A percentile compares a stretch with the other conserved stretches of the same genome.
Conservation (phyloP, 2,329 filamentous ascomycete genomes). For the Microdochium trichocladiopsis region DNA sequence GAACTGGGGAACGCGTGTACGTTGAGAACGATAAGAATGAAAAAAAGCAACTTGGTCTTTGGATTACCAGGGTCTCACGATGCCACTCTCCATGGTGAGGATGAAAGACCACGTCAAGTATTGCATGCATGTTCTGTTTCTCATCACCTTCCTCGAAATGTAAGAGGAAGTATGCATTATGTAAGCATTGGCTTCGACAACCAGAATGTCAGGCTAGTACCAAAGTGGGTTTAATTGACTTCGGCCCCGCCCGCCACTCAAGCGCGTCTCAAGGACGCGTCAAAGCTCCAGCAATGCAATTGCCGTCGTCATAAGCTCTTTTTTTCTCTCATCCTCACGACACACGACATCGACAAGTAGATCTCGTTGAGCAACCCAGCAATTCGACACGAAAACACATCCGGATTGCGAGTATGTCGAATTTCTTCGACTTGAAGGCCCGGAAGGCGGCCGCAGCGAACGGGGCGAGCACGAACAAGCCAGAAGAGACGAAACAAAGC, state of each 20-base stretch:
- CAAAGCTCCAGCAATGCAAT: neutral
- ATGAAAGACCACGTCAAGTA: too few species aligned
- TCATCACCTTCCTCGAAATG: too few species aligned
- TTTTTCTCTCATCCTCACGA: neutral
- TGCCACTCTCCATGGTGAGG: too few species aligned
- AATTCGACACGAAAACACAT: neutral
- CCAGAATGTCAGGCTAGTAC: neutral
- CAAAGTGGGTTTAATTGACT: neutral
- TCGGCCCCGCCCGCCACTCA: neutral
- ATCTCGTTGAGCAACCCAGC: neutral
- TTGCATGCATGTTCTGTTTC: too few species aligned
- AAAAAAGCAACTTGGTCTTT: neutral
- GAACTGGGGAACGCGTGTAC: neutral
- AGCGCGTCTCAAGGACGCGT: neutral
- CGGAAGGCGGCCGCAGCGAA: constrained; percentile 69
- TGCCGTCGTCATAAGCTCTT: neutral
- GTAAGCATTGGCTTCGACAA: neutral
- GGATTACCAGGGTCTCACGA: too few species aligned
- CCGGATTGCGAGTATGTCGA: constrained; percentile 53
- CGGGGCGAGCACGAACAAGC: constrained; percentile 56
- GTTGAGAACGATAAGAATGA: neutral
- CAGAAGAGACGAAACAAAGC: constrained; percentile 54
- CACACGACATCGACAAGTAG: neutral
- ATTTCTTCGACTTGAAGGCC: constrained; percentile 94
- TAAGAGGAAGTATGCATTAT: neutral